Evolutionary conservation across 2,329 filamentous ascomycete species (phyloP).

Genomic region (Alternaria postmessia): DNA sequence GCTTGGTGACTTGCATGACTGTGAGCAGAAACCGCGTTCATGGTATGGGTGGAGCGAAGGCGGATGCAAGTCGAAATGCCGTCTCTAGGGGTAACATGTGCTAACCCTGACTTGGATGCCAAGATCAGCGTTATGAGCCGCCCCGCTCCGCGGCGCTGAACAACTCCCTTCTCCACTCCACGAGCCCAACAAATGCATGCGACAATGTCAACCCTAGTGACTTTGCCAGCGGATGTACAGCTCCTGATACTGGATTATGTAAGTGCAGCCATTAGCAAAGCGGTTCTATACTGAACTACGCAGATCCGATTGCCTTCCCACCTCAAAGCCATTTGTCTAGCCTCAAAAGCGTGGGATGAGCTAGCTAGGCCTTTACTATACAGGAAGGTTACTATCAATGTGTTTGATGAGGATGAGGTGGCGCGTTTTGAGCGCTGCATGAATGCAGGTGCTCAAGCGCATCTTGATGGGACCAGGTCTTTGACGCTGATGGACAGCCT

Average conservation of each 20-base stretch:
- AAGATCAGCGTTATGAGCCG: not conserved
- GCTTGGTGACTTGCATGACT: no score
- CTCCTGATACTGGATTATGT: not conserved
- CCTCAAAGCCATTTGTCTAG: not conserved
- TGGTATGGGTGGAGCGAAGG: not conserved
- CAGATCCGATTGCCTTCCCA: not conserved
- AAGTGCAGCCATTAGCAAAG: not conserved
- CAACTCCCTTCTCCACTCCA: not conserved
- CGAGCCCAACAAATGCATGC: not conserved
- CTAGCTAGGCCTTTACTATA: not conserved
- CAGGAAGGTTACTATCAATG: not conserved
- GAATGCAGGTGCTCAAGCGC: not conserved
- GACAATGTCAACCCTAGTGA: not conserved
- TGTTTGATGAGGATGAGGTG: not conserved
- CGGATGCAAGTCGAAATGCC: not conserved
- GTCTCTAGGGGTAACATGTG: not conserved
- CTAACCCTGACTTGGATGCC: not conserved
- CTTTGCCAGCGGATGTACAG: not conserved
- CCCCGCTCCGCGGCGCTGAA: constrained; percentile 1
- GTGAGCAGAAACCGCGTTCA: not conserved
- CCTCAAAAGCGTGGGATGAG: not conserved
- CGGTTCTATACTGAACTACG: not conserved
- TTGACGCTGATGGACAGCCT: not conserved
- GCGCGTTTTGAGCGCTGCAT: not conserved
- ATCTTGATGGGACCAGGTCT: not conserved